Evolutionary conservation across 805 yeast genomes (phyloP).

Genomic region (Starmera pachycereana): DNA sequence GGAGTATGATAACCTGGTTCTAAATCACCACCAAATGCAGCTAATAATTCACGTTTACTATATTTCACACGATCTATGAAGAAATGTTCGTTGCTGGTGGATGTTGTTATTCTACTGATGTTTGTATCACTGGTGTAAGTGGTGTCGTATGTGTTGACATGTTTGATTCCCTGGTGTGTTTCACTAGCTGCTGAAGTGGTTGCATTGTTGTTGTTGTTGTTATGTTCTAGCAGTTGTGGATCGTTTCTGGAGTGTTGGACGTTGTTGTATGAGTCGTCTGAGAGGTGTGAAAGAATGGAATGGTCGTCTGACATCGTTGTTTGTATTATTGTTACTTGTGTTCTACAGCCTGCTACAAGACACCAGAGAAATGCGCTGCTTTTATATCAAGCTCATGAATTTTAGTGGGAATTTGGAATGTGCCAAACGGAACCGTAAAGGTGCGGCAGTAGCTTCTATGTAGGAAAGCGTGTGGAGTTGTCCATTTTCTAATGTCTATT

Average conservation of each 20-base stretch:
- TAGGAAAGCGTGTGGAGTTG: no score
- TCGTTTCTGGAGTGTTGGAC: not conserved
- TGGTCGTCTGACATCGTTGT: not conserved
- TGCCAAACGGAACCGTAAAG: no score
- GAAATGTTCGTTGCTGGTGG: not conserved
- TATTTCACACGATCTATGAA: slow-evolving; percentile 15
- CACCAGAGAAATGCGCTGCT: no score
- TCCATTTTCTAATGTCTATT: no score
- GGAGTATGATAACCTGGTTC: slow-evolving; percentile 44
- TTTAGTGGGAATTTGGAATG: no score
- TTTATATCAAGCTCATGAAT: no score
- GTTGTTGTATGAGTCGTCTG: not conserved
- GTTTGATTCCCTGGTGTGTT: no score
- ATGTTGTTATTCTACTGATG: not conserved
- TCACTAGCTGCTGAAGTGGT: no score
- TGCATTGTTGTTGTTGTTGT: no score
- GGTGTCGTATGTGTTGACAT: no score
- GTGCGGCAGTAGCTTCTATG: no score
- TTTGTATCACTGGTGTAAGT: no score
- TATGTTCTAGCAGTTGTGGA: not conserved
- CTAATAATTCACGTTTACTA: slow-evolving; percentile 36
- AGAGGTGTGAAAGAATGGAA: not conserved
- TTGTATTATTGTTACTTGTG: not conserved
- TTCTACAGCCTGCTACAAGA: not conserved
- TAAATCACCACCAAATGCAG: slow-evolving; percentile 66